Base-by-base conservation (phyloP, 331 rosid genomes). In the Dryas integrifolia region DNA sequence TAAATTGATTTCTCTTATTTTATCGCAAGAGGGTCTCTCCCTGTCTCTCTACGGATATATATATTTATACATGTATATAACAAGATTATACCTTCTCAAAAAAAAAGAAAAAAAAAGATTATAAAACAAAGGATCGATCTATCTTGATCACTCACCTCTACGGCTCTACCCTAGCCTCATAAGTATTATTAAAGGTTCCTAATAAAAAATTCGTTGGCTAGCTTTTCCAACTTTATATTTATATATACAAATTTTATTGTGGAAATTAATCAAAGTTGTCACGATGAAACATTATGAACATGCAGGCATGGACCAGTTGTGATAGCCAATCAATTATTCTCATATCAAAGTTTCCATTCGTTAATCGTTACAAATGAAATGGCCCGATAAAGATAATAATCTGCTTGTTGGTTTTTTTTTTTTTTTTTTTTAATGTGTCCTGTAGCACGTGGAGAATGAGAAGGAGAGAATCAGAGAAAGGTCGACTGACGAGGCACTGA, bases 391-490 rank as follows among this genome's bases (percentile, higher is more conserved):
- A 65, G 62, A 15, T 41, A 71, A 72, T 55, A 41, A 67, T 74
- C 64, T 53, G 49, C 59, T 63, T 69, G 0, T 67, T 61, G 66
- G 49, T 38, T 46, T 52, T 63, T 30, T 30, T 30, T 1, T 30
- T 30, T 30, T 1, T 30, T 30, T 30, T 30, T 30, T 1, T 30
- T 30, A 58, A 44, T 21, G 62, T 50, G 75, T 47, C 50, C 73
- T 56, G 74, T 67, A 72, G 72, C 86, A 79, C 66, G 62, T 71
- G 76, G 70, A 56, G 48, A 6, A 2, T 30, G 35, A 47, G 60
- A 9, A 58, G 11, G 57, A 44, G 67, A 9, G 24, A 21, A 21
- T 21, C 24, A 21, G 24, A 21, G 70, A 55, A 13, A 26, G 21
- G 43, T 4, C 3, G 9, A 13, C 66, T 43, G 56, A 70, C 65